These are phyloP conservation scores for Cytospora piceicola DNA, from an alignment of 2,329 filamentous ascomycete genomes.

Conservation along the genomic window DNA sequence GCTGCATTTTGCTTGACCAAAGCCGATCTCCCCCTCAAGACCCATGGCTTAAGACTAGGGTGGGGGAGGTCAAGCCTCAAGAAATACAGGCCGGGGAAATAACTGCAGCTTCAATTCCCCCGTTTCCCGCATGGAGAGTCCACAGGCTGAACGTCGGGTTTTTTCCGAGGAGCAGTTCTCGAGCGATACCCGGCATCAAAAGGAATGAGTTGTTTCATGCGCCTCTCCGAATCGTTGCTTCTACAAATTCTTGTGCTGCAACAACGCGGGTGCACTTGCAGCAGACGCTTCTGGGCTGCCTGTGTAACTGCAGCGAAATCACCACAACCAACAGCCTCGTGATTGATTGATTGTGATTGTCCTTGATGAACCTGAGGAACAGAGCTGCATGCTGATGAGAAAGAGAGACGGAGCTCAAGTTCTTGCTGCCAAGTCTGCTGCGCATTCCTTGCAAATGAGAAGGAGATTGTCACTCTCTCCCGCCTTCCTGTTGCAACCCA, in stretches of 20 bases:
- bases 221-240: background rate
- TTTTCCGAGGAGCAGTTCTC: background rate
- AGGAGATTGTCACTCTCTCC: conserved; percentile 1
- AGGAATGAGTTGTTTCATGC: background rate
- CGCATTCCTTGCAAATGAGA: background rate
- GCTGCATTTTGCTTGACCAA: background rate
- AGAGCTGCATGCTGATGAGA: background rate
- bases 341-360: too few species aligned
- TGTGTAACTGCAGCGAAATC: conserved; percentile 18
- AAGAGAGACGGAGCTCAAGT: background rate
- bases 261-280: conserved; percentile 5
- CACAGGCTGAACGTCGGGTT: background rate
- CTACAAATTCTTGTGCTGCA: background rate
- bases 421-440: conserved; percentile 4
- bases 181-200: background rate
- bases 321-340: conserved; percentile 1
- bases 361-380: background rate
- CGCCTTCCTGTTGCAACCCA: background rate
- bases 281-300: conserved; percentile 20
- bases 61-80: background rate
- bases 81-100: background rate
- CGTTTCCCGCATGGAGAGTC: background rate
- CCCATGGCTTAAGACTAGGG: background rate
- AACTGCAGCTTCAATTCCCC: background rate
- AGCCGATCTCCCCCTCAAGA: too few species aligned